Evolutionary conservation across 2,329 filamentous ascomycete genomes (phyloP).

Genomic region (Coleophoma crateriformis): DNA sequence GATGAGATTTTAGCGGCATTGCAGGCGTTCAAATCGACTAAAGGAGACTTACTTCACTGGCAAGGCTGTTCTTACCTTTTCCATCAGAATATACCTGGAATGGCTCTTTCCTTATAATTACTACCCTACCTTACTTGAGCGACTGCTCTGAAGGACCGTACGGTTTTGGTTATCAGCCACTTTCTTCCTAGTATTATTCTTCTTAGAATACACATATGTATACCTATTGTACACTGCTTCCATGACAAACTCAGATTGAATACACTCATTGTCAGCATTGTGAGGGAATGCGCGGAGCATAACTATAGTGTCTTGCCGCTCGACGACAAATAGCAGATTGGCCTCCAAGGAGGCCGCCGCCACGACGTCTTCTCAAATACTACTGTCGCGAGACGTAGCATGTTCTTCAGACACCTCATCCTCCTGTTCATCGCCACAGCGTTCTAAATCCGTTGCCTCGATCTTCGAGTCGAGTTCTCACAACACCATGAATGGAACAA

Average conservation of each 20-base stretch:
- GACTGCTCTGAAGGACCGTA: too few relatives aligned
- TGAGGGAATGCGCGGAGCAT: slow-evolving; percentile 3
- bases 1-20: slow-evolving; percentile 3
- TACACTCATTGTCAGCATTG: too few relatives aligned
- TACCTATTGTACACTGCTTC: too few relatives aligned
- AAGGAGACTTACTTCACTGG: slow-evolving; percentile 9
- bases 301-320: slow-evolving; percentile 17
- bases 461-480: slow-evolving; percentile 19
- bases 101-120: slow-evolving; percentile 8
- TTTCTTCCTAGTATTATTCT: too few relatives aligned
- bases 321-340: slow-evolving; percentile 11
- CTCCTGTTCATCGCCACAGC: background rate
- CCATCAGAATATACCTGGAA: slow-evolving; percentile 9
- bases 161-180: too few relatives aligned
- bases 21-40: slow-evolving; percentile 3
- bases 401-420: slow-evolving; percentile 21
- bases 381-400: slow-evolving; percentile 38
- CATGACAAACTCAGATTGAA: too few relatives aligned
- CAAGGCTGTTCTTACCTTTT: slow-evolving; percentile 1
- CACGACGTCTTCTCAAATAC: slow-evolving; percentile 41
- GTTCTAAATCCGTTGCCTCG: slow-evolving; percentile 14
- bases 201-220: too few relatives aligned
- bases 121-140: too few relatives aligned
- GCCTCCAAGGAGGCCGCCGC: slow-evolving; percentile 17
- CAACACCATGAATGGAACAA: slow-evolving; percentile 21